Evolutionary conservation across 192 early-diverging fungal species (phyloP), one percentile per base, ranked within the genome.

Genomic region (Chytriomyces confervae): DNA sequence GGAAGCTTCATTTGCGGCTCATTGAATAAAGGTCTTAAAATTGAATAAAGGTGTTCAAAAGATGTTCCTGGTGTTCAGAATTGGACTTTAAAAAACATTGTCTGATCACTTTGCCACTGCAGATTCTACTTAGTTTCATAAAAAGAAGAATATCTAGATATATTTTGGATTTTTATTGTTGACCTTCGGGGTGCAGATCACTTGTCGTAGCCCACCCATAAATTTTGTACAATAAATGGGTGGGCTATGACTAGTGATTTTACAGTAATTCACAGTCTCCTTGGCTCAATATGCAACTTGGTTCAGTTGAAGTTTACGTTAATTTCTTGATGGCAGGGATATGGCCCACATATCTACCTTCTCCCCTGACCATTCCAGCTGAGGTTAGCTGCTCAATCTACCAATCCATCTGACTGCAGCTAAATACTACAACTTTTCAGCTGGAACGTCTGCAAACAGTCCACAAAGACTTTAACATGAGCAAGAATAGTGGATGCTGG

Each of bases 301-400:
- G 80, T 6, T 13, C 46, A 16, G 79, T 93, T 70, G 91, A 92
- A 16, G 80, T 99, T 20, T 84, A 87, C 49, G 93, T 94, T 23
- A 94, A 91, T 72, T 89, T 97, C 0, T 83, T 99, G 72, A 96
- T 96, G 3, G 84, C 91, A 75, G 91, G 93, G 3, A 95, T 89
- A 83, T 99, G 97, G 97, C 97, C 97, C 6, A 91, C 94, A 1
- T 98, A 97, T 85, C 85, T 92, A 57, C 92, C 92, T 9, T 78
- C 89, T 7, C 83, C 89, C 5, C 81, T 93, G 13, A 93, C 84
- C 29, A 76, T 97, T 44, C 97, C 98, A 3, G 45, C 76, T 6
- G 82, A 93, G 66, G 92, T 96, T 75, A 69, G 80, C 69, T 45
- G 79, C 18, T 78, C 66, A 24, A 18, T 9, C 9, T 24, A 11